Evolutionary conservation across 148 eudicot genomes (phyloP).

Genomic region (Camellia lanceoleosa): DNA sequence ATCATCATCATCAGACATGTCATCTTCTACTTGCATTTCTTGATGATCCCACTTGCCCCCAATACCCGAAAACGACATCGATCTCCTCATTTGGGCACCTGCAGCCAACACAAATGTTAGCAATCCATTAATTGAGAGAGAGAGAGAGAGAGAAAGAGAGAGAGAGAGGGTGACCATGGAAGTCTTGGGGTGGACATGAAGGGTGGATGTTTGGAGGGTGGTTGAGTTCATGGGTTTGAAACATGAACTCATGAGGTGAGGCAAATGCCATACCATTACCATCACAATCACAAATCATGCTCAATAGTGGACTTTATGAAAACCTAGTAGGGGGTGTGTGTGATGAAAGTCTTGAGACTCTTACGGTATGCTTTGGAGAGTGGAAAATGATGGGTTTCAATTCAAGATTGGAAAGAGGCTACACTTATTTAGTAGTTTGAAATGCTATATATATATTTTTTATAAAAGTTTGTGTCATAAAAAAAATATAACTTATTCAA

Average conservation of each 20-base stretch:
- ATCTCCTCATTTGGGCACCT: slow-evolving; percentile 66
- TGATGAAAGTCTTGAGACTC: not conserved
- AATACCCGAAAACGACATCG: slow-evolving; percentile 54
- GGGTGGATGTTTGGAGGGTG: slow-evolving; percentile 5
- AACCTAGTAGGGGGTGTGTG: not conserved
- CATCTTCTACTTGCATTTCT: slow-evolving; percentile 36
- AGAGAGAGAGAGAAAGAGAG: not conserved
- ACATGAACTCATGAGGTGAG: slow-evolving; percentile 10
- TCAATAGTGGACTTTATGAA: not conserved
- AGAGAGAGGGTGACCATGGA: slow-evolving; percentile 13
- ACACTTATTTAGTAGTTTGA: no score
- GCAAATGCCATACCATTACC: slow-evolving; percentile 15
- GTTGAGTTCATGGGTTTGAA: slow-evolving; percentile 10
- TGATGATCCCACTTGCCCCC: slow-evolving; percentile 26
- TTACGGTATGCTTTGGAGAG: not conserved
- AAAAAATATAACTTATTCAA: no score
- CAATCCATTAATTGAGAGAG: not conserved
- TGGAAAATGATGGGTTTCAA: not conserved
- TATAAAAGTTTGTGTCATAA: no score
- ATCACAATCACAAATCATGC: not conserved
- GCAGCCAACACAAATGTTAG: not conserved
- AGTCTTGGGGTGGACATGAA: slow-evolving; percentile 16
- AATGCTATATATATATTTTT: no score
- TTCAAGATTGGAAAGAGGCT: not conserved
- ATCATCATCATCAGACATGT: slow-evolving; percentile 42